Base-by-base conservation (phyloP, 768 basidiomycete species). In the Trametopsis cervina region DNA sequence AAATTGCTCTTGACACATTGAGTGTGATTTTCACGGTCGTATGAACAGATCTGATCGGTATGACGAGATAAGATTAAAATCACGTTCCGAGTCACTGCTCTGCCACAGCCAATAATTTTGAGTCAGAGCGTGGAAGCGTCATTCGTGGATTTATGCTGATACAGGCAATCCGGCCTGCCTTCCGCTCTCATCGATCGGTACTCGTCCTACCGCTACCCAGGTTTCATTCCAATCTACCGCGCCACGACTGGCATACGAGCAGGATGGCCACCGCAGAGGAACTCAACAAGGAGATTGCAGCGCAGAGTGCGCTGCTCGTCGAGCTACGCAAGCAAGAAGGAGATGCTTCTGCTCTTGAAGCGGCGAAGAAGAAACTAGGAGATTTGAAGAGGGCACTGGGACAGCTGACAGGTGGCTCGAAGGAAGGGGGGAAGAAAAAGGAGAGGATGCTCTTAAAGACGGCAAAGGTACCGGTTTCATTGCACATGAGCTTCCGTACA, bases 391-490 rank as follows among this genome's bases (percentile, higher is more conserved):
- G 74, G 56, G 59, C 69, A 12, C 60, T 81, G 36, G 60, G 73
- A 49, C 64, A 74, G 57, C 54, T 44, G 59, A 54, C 23, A 53
- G 64, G 67, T 35, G 66, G 70, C 42, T 71, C 69, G 44, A 68
- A 63, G 40, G 75, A 71, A 37, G 73, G 68, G 7, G 72, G 66
- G 13, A 72, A 62, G 42, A 81, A 81, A 69, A 81, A 75, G 57
- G 85, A 78, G 43, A 69, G 78, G 40, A 60, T 97, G 53, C 61
- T 87, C 48, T 75, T 99, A 56, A 99, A 99, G 71, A 95, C 93
- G 1, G 87, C 93, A 36, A 97, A 99, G 80, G 92, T 88, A 46
- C 47, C 81, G 57, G 7, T 33, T 15, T 7, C 29, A 18, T 23
- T 4, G 12, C 6, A 2, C 22, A 11, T 33, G 15, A 15, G 4